Conservation (phyloP, 2,329 filamentous ascomycete genomes). For the Leptodontidium sp. region DNA sequence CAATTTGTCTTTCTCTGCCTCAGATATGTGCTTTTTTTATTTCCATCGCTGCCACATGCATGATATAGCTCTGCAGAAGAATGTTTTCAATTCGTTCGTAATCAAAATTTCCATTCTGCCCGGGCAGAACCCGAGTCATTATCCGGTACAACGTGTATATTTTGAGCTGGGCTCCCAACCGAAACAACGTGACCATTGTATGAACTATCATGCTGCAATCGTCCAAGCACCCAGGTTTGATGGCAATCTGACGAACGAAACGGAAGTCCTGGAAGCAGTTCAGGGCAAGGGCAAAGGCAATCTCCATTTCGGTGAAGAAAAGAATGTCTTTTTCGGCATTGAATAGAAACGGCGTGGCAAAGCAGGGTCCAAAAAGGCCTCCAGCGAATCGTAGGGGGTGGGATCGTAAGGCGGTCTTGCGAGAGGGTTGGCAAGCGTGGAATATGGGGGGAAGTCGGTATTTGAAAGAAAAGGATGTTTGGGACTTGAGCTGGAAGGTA, state of each 20-base stretch:
- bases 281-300: not conserved
- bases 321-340: constrained; percentile 12
- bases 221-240: not conserved
- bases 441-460: constrained; percentile 1
- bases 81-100: not conserved
- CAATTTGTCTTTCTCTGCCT: not conserved
- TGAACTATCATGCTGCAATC: not conserved
- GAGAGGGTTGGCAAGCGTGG: constrained; percentile 2
- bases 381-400: constrained; percentile 9
- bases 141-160: not conserved
- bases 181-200: not conserved
- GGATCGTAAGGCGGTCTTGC: not conserved
- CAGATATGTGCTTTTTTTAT: not conserved
- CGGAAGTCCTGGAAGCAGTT: not conserved
- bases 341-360: constrained; percentile 2
- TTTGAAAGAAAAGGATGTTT: not conserved
- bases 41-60: not conserved
- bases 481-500: not conserved
- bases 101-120: not conserved
- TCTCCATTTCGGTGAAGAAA: not conserved
- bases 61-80: not conserved
- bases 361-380: not conserved
- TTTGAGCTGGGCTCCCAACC: not conserved
- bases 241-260: not conserved
- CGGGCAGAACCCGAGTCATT: not conserved